A percentile compares a stretch with the other conserved stretches of the same genome.
These are phyloP conservation scores for Jasminum sambac DNA, from an alignment of 257 asterid genomes.

Conservation along the genomic window DNA sequence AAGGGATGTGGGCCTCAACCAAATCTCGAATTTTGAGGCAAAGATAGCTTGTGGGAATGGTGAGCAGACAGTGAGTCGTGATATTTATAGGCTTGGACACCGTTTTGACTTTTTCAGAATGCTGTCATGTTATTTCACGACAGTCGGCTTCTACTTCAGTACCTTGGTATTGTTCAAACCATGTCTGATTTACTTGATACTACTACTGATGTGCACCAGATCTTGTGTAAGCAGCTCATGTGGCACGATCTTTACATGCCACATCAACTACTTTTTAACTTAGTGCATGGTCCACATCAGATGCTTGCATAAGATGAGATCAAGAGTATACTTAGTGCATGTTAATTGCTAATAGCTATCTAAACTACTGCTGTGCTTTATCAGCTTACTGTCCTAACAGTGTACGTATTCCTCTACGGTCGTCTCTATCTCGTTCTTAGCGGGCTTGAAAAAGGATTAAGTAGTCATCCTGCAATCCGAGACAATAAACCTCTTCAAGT, in stretches of 20 bases:
- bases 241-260: no score
- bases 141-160: conserved; percentile 88
- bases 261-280: no score
- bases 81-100: conserved; percentile 89
- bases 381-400: conserved; percentile 87
- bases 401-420: conserved; percentile 84
- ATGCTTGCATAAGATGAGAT: no score
- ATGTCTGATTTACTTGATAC: background rate
- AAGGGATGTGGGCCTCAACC: conserved; percentile 97
- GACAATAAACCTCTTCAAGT: conserved; percentile 95
- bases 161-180: conserved; percentile 61
- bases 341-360: conserved; percentile 20
- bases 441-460: conserved; percentile 76
- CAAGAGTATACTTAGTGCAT: no score
- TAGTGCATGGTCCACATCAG: no score
- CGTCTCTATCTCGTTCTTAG: conserved; percentile 93
- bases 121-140: conserved; percentile 87
- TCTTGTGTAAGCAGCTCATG: no score
- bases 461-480: conserved; percentile 74
- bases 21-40: conserved; percentile 85
- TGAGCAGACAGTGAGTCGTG: conserved; percentile 96
- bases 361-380: conserved; percentile 27
- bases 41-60: conserved; percentile 97
- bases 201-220: no score
- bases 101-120: conserved; percentile 97